Percentiles rank a stretch among this genome's conserved stretches.
phyloP scores from a whole-genome alignment of 331 rosid genomes.

The Dryas integrifolia region DNA sequence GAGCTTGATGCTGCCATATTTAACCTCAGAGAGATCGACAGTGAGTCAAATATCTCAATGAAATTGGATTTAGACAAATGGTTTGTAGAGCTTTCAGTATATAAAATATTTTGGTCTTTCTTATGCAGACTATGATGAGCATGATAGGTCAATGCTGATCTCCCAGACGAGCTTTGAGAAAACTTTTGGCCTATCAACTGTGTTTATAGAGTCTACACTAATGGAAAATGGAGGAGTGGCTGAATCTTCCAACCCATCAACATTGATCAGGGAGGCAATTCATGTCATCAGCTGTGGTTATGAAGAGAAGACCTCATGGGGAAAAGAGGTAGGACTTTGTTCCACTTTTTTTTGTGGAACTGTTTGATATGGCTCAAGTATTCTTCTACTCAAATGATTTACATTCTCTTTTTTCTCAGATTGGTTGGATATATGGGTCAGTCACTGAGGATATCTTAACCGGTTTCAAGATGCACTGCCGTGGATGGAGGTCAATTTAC shows the following conservation, averaged over 20 bases:
- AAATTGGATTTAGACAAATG: conserved; percentile 11
- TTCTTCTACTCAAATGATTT: neutral
- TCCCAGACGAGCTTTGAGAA: conserved; percentile 96
- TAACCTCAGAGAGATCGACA: conserved; percentile 89
- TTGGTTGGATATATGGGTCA: conserved; percentile 99
- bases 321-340: conserved; percentile 68
- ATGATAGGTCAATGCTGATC: conserved; percentile 95
- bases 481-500: conserved; percentile 98
- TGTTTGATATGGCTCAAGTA: no score
- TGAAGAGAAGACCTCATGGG: conserved; percentile 98
- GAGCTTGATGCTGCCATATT: conserved; percentile 98
- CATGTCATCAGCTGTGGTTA: conserved; percentile 95
- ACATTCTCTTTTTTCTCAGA: conserved; percentile 43
- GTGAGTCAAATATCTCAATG: conserved; percentile 41
- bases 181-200: conserved; percentile 89
- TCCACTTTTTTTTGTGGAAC: neutral
- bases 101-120: conserved; percentile 22
- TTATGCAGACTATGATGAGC: conserved; percentile 77
- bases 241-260: conserved; percentile 68
- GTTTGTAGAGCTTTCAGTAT: conserved; percentile 21
- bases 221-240: conserved; percentile 94
- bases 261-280: conserved; percentile 89
- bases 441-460: conserved; percentile 97
- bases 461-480: conserved; percentile 98
- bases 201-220: conserved; percentile 88